Conservation (phyloP, 306 rosid genomes). For the Luffa aegyptiaca region DNA sequence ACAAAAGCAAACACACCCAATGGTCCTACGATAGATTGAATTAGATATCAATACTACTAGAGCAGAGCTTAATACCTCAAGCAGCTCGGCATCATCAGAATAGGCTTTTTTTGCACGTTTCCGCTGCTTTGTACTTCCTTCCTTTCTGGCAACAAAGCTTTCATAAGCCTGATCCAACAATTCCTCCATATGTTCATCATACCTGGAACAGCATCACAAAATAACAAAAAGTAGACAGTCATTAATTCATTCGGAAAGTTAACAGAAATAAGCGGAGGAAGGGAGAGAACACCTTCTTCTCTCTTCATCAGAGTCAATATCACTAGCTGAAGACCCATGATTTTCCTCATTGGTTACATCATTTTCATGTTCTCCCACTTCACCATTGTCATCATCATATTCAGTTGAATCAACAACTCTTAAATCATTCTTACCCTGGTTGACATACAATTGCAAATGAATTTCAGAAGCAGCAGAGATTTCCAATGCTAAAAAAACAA, state of each 20-base stretch:
- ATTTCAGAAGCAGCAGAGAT: background rate
- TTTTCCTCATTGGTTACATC: slow-evolving; percentile 26
- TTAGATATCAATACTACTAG: background rate
- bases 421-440: slow-evolving; percentile 87
- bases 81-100: slow-evolving; percentile 41
- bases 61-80: slow-evolving; percentile 45
- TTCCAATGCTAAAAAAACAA: background rate
- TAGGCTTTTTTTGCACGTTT: slow-evolving; percentile 53
- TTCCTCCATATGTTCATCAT: slow-evolving; percentile 72
- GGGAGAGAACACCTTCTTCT: slow-evolving; percentile 51
- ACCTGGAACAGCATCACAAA: slow-evolving; percentile 29
- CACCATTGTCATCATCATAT: slow-evolving; percentile 49
- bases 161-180: slow-evolving; percentile 75
- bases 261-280: slow-evolving; percentile 2
- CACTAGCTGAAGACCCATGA: slow-evolving; percentile 48
- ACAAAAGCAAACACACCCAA: background rate
- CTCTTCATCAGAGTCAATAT: slow-evolving; percentile 73
- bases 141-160: slow-evolving; percentile 55
- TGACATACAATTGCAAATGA: background rate
- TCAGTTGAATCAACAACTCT: slow-evolving; percentile 59
- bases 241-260: background rate
- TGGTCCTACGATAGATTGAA: background rate
- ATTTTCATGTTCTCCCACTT: slow-evolving; percentile 35
- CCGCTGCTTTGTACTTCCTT: slow-evolving; percentile 72
- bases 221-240: background rate